A percentile compares a stretch with the other conserved stretches of the same genome.
Conservation (phyloP, 176 grass and related monocot genomes). For the Raddia distichophylla region DNA sequence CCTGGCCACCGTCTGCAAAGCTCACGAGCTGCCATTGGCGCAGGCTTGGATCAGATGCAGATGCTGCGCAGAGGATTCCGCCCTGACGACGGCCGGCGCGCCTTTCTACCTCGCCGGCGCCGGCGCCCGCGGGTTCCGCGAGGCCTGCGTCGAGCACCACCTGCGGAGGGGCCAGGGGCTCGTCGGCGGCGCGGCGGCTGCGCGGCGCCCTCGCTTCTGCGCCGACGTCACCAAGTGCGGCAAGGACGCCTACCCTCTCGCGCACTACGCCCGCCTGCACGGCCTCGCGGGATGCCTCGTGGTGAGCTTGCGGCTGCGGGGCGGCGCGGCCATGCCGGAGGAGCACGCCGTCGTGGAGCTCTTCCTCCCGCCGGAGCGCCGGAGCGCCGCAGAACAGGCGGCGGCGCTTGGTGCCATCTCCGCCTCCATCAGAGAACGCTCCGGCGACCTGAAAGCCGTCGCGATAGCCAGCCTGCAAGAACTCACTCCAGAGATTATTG, state of each 20-base stretch:
- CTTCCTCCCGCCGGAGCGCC: slow-evolving; percentile 72
- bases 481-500: background rate
- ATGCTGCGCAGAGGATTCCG: slow-evolving; percentile 46
- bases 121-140: slow-evolving; percentile 52
- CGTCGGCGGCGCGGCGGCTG: slow-evolving; percentile 49
- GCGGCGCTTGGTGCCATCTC: slow-evolving; percentile 30
- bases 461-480: slow-evolving; percentile 9
- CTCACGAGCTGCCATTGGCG: slow-evolving; percentile 66
- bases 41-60: slow-evolving; percentile 77
- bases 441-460: slow-evolving; percentile 39
- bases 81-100: slow-evolving; percentile 60
- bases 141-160: slow-evolving; percentile 87
- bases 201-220: slow-evolving; percentile 50
- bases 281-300: slow-evolving; percentile 65
- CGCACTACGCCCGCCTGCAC: slow-evolving; percentile 79
- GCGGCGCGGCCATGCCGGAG: slow-evolving; percentile 20
- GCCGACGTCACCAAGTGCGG: slow-evolving; percentile 61
- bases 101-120: slow-evolving; percentile 58
- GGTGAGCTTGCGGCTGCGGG: slow-evolving; percentile 34
- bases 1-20: slow-evolving; percentile 56
- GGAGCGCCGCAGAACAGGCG: slow-evolving; percentile 50
- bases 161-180: slow-evolving; percentile 70
- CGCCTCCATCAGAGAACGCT: slow-evolving; percentile 45
- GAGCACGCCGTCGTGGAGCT: slow-evolving; percentile 70
- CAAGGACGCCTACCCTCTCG: slow-evolving; percentile 81